Percentiles rank a stretch among this genome's conserved stretches.
Conservation (phyloP, 2,329 filamentous ascomycete species). For the Penicillium rolfsii region DNA sequence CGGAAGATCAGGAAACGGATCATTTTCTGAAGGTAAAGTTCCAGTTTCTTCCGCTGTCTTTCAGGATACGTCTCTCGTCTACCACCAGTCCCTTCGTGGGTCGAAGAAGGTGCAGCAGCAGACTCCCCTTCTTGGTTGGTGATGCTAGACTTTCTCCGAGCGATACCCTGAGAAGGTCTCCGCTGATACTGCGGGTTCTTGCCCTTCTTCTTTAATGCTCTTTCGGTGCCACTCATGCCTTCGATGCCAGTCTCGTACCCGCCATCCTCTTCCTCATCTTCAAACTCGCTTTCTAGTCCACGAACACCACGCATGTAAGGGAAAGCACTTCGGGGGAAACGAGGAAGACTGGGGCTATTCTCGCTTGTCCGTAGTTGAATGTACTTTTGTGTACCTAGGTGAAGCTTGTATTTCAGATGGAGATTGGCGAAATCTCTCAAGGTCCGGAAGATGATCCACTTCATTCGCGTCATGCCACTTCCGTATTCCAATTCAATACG, state of each 20-base stretch:
- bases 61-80: conserved; percentile 70
- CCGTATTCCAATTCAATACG: conserved; percentile 94
- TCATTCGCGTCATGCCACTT: conserved; percentile 93
- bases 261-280: conserved; percentile 62
- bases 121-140: conserved; percentile 46
- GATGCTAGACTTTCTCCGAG: conserved; percentile 62
- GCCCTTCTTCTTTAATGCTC: conserved; percentile 56
- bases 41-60: conserved; percentile 79
- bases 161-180: conserved; percentile 60
- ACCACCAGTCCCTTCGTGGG: conserved; percentile 40
- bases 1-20: conserved; percentile 97
- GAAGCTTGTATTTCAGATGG: conserved; percentile 89
- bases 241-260: conserved; percentile 59
- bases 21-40: conserved; percentile 89
- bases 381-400: conserved; percentile 80
- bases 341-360: conserved; percentile 76
- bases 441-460: conserved; percentile 87
- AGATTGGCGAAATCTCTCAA: conserved; percentile 89
- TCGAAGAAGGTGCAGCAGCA: conserved; percentile 38
- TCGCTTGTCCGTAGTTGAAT: conserved; percentile 71
- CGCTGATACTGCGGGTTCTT: conserved; percentile 39
- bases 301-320: conserved; percentile 84
- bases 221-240: conserved; percentile 70
- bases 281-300: conserved; percentile 78
- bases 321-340: conserved; percentile 86